Percentiles rank a stretch among this genome's conserved stretches.
phyloP scores from a whole-genome alignment of 768 basidiomycete genomes.

The Suillus spraguei region DNA sequence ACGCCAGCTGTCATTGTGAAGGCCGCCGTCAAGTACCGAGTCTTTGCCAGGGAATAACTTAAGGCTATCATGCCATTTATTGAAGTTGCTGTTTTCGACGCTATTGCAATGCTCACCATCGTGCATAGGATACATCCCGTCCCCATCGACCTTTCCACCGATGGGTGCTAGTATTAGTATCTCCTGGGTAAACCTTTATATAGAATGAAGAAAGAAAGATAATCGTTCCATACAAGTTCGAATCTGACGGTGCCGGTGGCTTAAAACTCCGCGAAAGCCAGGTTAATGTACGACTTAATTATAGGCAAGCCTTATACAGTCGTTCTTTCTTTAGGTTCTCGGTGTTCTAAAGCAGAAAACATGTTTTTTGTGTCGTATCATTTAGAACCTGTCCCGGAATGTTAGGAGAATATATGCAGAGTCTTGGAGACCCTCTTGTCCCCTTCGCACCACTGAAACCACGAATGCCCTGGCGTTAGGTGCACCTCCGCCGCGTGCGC shows the following conservation, averaged over 20 bases:
- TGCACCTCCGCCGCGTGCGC: too few species aligned
- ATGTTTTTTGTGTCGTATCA: too few species aligned
- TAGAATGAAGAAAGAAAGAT: background rate
- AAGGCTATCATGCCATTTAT: background rate
- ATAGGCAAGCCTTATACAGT: background rate
- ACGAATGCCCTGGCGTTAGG: too few species aligned
- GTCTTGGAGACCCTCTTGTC: too few species aligned
- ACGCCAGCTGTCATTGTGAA: background rate
- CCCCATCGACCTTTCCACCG: background rate
- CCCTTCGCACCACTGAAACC: too few species aligned
- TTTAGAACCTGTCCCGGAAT: too few species aligned
- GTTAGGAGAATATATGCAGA: too few species aligned
- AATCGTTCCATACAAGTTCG: conserved; percentile 32
- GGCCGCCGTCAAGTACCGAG: background rate
- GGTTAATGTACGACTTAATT: background rate
- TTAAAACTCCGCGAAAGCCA: background rate
- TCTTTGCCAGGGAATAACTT: background rate
- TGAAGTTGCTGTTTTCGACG: background rate
- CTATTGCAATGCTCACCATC: background rate
- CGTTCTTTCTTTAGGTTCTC: too few species aligned
- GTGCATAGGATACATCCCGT: too few species aligned
- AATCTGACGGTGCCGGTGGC: background rate
- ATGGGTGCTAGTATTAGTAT: background rate
- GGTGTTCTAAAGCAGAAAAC: too few species aligned
- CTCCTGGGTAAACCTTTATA: background rate